phyloP scores from a whole-genome alignment of 2,329 filamentous ascomycete genomes.

The Lachnellula willkommii region DNA sequence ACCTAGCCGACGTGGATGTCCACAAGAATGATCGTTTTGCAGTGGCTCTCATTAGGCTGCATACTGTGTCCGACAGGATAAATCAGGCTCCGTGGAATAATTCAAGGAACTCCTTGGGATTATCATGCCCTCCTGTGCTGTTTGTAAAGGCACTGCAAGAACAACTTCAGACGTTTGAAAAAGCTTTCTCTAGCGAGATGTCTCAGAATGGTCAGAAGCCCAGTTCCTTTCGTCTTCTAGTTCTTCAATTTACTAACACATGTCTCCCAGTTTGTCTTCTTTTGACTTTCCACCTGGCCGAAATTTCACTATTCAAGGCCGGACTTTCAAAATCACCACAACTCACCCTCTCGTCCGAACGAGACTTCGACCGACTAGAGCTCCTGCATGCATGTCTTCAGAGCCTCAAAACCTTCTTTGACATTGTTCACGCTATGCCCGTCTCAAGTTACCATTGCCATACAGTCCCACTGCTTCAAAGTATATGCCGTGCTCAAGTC shows the following conservation, averaged over 20 bases:
- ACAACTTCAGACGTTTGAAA: conserved; percentile 8
- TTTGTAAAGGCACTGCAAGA: conserved; percentile 13
- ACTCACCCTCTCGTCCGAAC: background rate
- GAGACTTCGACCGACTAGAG: conserved; percentile 15
- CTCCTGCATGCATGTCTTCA: conserved; percentile 16
- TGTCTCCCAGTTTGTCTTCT: conserved; percentile 5
- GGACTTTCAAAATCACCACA: conserved; percentile 11
- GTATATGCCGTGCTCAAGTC: conserved; percentile 31
- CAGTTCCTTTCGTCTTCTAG: too few species aligned
- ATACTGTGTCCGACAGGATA: conserved; percentile 11
- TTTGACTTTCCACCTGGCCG: conserved; percentile 4
- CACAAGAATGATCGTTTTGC: conserved; percentile 8
- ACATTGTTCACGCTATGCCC: conserved; percentile 9
- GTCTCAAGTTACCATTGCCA: conserved; percentile 5
- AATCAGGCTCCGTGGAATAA: conserved; percentile 12
- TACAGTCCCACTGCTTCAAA: conserved; percentile 21
- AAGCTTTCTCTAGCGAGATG: background rate
- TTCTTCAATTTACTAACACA: background rate
- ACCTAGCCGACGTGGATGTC: background rate
- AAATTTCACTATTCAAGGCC: conserved; percentile 13
- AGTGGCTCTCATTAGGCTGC: conserved; percentile 9
- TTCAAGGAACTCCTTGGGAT: background rate
- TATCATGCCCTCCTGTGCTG: conserved; percentile 5
- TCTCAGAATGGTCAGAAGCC: conserved; percentile 11
- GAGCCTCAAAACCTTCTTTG: conserved; percentile 13